These are phyloP conservation scores for Fraxinus sp. DNA, from an alignment of 305 asterid species.

Conservation along the genomic window DNA sequence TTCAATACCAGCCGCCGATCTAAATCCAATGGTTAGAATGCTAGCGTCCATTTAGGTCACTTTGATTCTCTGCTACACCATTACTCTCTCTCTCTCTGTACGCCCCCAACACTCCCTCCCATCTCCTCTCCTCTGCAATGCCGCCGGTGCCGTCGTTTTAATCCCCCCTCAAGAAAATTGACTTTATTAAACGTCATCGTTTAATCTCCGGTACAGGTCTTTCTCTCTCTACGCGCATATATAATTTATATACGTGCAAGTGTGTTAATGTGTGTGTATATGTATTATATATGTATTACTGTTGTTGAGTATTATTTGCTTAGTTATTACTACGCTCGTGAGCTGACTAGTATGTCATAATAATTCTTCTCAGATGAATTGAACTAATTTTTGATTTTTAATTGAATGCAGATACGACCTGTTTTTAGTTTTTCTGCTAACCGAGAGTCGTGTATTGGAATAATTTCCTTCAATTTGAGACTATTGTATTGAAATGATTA, in stretches of 20 bases:
- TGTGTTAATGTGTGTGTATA: not conserved
- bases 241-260: not conserved
- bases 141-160: slow-evolving; percentile 42
- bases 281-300: not conserved
- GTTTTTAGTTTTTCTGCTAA: not conserved
- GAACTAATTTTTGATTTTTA: not conserved
- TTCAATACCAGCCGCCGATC: slow-evolving; percentile 33
- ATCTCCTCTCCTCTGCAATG: slow-evolving; percentile 24
- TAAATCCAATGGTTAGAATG: slow-evolving; percentile 40
- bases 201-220: slow-evolving; percentile 5
- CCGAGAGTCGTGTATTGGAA: not conserved
- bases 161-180: not conserved
- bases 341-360: slow-evolving; percentile 7
- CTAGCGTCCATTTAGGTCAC: slow-evolving; percentile 34
- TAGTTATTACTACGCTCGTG: slow-evolving; percentile 5
- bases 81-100: slow-evolving; percentile 18
- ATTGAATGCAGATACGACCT: not conserved
- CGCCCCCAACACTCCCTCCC: slow-evolving; percentile 5
- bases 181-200: slow-evolving; percentile 30
- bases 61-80: slow-evolving; percentile 46
- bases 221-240: slow-evolving; percentile 18
- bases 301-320: not conserved
- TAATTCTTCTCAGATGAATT: slow-evolving; percentile 21
- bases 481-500: not conserved
- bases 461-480: slow-evolving; percentile 18